These are phyloP conservation scores for Oryza australiensis DNA, from an alignment of 176 grass and related monocot species.

Conservation along the genomic window DNA sequence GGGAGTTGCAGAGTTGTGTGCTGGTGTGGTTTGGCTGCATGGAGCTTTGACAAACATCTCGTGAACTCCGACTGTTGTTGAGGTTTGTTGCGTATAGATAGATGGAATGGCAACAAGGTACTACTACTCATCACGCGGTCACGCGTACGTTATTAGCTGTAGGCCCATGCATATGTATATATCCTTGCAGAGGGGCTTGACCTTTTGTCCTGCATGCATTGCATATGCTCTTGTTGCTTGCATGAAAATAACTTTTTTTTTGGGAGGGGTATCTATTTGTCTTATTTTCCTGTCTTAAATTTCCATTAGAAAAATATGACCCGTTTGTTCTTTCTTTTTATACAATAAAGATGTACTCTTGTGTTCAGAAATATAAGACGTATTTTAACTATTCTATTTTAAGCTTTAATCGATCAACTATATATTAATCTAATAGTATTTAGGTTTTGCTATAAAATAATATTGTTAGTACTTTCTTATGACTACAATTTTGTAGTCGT, in stretches of 20 bases:
- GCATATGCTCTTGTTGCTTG: conserved; percentile 14
- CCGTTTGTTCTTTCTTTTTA: neutral
- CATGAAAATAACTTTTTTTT: neutral
- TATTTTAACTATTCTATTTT: too few species aligned
- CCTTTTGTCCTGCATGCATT: conserved; percentile 50
- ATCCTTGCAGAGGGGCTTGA: conserved; percentile 30
- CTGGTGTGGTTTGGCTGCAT: conserved; percentile 44
- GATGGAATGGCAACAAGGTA: conserved; percentile 39
- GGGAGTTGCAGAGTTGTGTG: conserved; percentile 21
- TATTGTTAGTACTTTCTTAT: too few species aligned
- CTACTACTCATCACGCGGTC: neutral
- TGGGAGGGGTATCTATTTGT: neutral
- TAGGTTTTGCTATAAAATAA: too few species aligned
- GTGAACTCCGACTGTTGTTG: conserved; percentile 58
- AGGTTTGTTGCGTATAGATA: conserved; percentile 34
- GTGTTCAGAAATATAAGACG: too few species aligned
- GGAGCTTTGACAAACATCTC: conserved; percentile 67
- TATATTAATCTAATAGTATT: too few species aligned
- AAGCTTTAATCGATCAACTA: too few species aligned
- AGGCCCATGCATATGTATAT: conserved; percentile 41
- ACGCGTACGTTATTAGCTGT: conserved; percentile 7
- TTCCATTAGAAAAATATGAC: neutral
- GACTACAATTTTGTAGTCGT: too few species aligned
- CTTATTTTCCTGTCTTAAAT: neutral
- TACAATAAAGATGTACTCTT: too few species aligned